Conservation (phyloP, 1,284 basidiomycete species). For the Hortiboletus rubellus region DNA sequence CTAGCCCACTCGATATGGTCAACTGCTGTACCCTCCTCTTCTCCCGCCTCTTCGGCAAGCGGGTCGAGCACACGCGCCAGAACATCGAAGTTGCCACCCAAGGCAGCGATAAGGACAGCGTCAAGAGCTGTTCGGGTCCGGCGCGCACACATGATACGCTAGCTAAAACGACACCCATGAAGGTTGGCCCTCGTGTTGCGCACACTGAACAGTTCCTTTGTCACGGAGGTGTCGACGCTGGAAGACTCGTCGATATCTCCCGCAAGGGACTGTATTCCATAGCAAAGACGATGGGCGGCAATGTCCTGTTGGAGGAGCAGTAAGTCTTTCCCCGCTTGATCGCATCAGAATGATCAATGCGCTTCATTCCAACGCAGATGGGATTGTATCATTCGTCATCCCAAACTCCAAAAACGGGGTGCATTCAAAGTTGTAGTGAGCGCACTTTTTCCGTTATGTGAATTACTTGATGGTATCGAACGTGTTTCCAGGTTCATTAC, state of each 20-base stretch:
- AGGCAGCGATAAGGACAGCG: conserved; percentile 22
- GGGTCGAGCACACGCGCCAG: conserved; percentile 20
- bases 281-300: conserved; percentile 39
- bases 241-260: conserved; percentile 36
- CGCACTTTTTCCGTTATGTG: conserved; percentile 3
- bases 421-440: conserved; percentile 38
- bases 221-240: conserved; percentile 38
- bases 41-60: conserved; percentile 22
- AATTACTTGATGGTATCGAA: conserved; percentile 13
- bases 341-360: conserved; percentile 18
- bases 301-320: conserved; percentile 39
- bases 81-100: conserved; percentile 28
- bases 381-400: conserved; percentile 37
- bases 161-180: conserved; percentile 23
- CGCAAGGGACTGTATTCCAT: conserved; percentile 34
- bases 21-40: conserved; percentile 24
- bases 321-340: conserved; percentile 24
- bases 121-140: conserved; percentile 39
- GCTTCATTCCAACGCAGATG: conserved; percentile 29
- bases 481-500: conserved; percentile 33
- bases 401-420: conserved; percentile 30
- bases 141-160: conserved; percentile 33
- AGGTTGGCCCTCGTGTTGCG: conserved; percentile 35
- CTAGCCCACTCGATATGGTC: conserved; percentile 30
- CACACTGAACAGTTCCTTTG: conserved; percentile 39